Conservation (phyloP, 495 filamentous ascomycete species). For the Copromyces sp. region DNA sequence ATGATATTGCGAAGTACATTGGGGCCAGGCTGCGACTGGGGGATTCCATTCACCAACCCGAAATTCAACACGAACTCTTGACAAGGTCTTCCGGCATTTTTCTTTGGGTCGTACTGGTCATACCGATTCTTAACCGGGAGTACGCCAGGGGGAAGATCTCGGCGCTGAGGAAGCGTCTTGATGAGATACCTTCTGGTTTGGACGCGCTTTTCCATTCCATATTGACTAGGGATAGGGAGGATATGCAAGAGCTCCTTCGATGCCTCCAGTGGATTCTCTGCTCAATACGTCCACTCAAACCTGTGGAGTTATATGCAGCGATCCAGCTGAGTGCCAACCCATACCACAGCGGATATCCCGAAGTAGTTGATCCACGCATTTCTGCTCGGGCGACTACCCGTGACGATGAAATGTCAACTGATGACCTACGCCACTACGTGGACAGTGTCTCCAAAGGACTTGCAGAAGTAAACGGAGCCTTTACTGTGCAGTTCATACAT, state of each 20-base stretch:
- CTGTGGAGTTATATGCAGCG: conserved; percentile 25
- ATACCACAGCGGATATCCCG: neutral
- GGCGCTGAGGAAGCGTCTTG: conserved; percentile 9
- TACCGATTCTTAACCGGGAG: conserved; percentile 31
- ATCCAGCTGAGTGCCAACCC: conserved; percentile 13
- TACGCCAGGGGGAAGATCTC: conserved; percentile 15
- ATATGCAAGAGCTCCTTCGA: conserved; percentile 14
- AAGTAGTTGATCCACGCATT: neutral
- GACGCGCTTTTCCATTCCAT: conserved; percentile 22
- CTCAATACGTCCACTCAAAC: conserved; percentile 17
- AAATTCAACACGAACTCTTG: conserved; percentile 16
- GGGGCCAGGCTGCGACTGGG: conserved; percentile 1
- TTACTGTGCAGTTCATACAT: conserved; percentile 29
- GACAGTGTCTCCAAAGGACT: conserved; percentile 23
- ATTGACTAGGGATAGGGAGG: conserved; percentile 19
- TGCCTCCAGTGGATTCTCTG: conserved; percentile 29
- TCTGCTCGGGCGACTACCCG: neutral
- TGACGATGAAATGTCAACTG: neutral
- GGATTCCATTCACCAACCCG: conserved; percentile 14
- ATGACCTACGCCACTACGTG: conserved; percentile 11
- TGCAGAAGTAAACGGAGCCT: conserved; percentile 14
- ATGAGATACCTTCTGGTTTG: conserved; percentile 17
- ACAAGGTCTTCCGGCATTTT: conserved; percentile 30
- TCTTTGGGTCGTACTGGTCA: conserved; percentile 33
- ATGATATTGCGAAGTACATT: conserved; percentile 10